A percentile compares a stretch with the other conserved stretches of the same genome.
phyloP scores from a whole-genome alignment of 164 flowering plant species.

The Liquidambar formosana region DNA sequence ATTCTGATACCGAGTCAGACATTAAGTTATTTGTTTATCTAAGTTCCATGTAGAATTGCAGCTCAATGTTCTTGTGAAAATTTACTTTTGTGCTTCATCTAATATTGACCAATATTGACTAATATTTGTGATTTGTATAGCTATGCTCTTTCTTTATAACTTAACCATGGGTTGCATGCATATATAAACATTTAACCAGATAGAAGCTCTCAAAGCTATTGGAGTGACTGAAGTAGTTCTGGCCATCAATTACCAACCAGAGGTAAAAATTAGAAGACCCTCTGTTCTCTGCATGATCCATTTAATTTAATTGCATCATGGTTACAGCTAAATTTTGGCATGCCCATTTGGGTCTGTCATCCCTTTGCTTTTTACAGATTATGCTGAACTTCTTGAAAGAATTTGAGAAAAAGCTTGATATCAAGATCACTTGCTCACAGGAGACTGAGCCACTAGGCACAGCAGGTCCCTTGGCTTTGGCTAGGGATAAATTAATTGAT shows the following conservation, averaged over 20 bases:
- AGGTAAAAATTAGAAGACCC: constrained; percentile 44
- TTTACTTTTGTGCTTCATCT: too few relatives aligned
- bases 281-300: neutral
- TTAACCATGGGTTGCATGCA: neutral
- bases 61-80: too few relatives aligned
- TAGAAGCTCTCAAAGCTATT: constrained; percentile 88
- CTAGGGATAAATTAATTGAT: constrained; percentile 85
- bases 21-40: too few relatives aligned
- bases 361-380: constrained; percentile 49
- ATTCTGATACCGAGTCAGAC: too few relatives aligned
- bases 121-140: too few relatives aligned
- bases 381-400: constrained; percentile 95
- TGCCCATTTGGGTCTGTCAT: neutral
- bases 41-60: too few relatives aligned
- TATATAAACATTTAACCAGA: constrained; percentile 39
- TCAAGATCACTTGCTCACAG: constrained; percentile 91
- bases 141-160: too few relatives aligned
- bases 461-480: constrained; percentile 96
- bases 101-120: too few relatives aligned
- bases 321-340: neutral
- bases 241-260: constrained; percentile 98
- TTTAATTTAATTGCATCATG: neutral
- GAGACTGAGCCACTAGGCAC: constrained; percentile 99
- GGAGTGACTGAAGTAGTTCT: constrained; percentile 96
- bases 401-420: constrained; percentile 80